Conservation (phyloP, 768 basidiomycete species). For the Tulasnella sp. region DNA sequence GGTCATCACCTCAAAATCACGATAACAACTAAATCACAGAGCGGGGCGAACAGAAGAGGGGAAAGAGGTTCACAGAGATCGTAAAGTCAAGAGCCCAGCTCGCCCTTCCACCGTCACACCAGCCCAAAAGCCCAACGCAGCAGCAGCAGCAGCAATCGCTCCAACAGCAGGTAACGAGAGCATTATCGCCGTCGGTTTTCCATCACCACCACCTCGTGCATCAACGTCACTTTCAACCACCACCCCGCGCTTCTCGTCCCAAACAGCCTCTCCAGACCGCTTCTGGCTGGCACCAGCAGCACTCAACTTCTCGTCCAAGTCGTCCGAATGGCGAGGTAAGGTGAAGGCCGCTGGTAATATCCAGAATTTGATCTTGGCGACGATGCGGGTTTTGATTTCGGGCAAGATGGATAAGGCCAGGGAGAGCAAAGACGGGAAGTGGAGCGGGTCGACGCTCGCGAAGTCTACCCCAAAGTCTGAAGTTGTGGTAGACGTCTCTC, state of each 20-base stretch:
- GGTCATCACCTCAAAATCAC: neutral
- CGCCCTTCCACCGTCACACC: neutral
- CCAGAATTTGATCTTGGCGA: constrained; percentile 9
- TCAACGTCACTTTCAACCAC: neutral
- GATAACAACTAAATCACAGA: neutral
- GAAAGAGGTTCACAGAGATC: neutral
- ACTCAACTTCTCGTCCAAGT: constrained; percentile 8
- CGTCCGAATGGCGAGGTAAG: neutral
- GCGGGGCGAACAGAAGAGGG: neutral
- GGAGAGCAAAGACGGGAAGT: constrained; percentile 28
- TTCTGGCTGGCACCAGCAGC: neutral
- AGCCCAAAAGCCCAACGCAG: constrained; percentile 23
- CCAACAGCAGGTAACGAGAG: neutral
- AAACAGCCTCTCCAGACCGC: neutral
- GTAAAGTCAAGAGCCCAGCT: constrained; percentile 4
- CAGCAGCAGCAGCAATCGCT: constrained; percentile 15
- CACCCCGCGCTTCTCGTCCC: neutral
- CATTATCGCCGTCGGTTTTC: neutral
- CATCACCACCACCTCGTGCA: neutral
- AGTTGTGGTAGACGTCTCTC: neutral
- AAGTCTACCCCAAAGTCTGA: neutral
- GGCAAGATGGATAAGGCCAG: constrained; percentile 29
- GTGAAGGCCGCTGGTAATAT: constrained; percentile 1
- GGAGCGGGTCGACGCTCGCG: constrained; percentile 26
- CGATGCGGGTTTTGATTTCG: constrained; percentile 19